Evolutionary conservation across 805 yeast genomes (phyloP), one percentile per base, ranked within the genome.

Genomic region (Spathaspora arborariae): DNA sequence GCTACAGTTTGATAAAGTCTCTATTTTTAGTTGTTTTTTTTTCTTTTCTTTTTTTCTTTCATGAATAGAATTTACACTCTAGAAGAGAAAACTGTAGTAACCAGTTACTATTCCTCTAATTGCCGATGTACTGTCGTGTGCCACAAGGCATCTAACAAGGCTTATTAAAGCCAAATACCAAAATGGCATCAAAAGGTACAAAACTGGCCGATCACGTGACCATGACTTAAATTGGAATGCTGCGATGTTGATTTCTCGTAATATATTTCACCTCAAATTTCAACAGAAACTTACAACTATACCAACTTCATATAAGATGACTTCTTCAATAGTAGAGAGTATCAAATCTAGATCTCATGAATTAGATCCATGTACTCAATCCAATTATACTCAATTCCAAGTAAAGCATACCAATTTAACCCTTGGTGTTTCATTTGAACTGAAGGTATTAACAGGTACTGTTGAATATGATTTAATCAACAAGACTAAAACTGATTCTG

Each of bases 351-450:
- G 44, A 36, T 44, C 45, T 19, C 61, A 56, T 8, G 50, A 46
- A 13, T 40, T 49, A 21, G 69, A 64, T 47, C 63, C 61, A 7
- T 60, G 64, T 47, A 63, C 67, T 5, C 33, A 40, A 21, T 66
- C 71, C 27, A 66, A 65, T 51, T 66, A 63, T 48, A 44, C 47
- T 21, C 51, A 56, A 36, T 64, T 63, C 45, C 38, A 51, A 16
- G 55, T 63, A 11, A 19, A 40, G 11, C 48, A 49, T 18, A 59
- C 63, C 8, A 44, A 47, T 4, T 57, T 65, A 40, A 52, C 56
- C 39, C 44, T 63, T 26, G 51, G 52, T 8, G 58, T 66, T 9
- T 49, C 48, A 26, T 66, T 66, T 47, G 65, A 61, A 20, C 34
- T 50, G 19, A 52, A 62, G 44, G 48, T 38, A 9, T 45, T 66